Evolutionary conservation across 2,329 filamentous ascomycete genomes (phyloP).

Genomic region (Fusarium ambrosium): DNA sequence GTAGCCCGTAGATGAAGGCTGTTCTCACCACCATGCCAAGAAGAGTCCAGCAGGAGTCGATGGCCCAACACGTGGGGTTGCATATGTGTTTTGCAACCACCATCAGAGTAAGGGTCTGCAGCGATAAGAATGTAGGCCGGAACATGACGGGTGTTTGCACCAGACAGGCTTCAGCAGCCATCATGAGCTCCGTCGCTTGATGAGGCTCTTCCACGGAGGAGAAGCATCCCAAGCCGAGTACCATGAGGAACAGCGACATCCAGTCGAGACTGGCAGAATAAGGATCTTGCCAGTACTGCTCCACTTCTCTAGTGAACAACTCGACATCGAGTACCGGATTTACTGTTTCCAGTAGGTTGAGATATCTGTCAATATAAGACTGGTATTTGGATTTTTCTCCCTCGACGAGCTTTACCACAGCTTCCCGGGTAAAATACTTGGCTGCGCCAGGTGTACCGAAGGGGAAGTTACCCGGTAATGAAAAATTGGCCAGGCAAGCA

Average conservation of each 20-base stretch:
- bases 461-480: slow-evolving; percentile 54
- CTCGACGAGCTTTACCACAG: slow-evolving; percentile 49
- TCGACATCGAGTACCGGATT: slow-evolving; percentile 53
- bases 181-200: slow-evolving; percentile 52
- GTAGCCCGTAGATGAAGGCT: slow-evolving; percentile 53
- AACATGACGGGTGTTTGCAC: slow-evolving; percentile 57
- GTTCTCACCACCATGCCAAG: slow-evolving; percentile 52
- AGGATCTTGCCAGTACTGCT: slow-evolving; percentile 52
- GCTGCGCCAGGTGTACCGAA: slow-evolving; percentile 53
- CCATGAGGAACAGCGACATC: slow-evolving; percentile 54
- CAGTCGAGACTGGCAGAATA: slow-evolving; percentile 48
- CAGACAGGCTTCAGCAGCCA: slow-evolving; percentile 54
- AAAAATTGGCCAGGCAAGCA: slow-evolving; percentile 53
- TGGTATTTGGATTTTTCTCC: slow-evolving; percentile 45
- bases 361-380: slow-evolving; percentile 49
- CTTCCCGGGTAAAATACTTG: slow-evolving; percentile 51
- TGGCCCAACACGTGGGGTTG: slow-evolving; percentile 55
- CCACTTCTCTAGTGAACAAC: slow-evolving; percentile 48
- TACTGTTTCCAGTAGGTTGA: slow-evolving; percentile 51
- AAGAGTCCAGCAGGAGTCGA: slow-evolving; percentile 54
- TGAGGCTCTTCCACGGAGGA: slow-evolving; percentile 49
- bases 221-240: slow-evolving; percentile 53
- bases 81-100: slow-evolving; percentile 54
- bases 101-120: slow-evolving; percentile 51
- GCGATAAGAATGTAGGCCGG: slow-evolving; percentile 50